Evolutionary conservation across 73 alveolate genomes (phyloP).

Genomic region (Tetrahymena malaccensis): DNA sequence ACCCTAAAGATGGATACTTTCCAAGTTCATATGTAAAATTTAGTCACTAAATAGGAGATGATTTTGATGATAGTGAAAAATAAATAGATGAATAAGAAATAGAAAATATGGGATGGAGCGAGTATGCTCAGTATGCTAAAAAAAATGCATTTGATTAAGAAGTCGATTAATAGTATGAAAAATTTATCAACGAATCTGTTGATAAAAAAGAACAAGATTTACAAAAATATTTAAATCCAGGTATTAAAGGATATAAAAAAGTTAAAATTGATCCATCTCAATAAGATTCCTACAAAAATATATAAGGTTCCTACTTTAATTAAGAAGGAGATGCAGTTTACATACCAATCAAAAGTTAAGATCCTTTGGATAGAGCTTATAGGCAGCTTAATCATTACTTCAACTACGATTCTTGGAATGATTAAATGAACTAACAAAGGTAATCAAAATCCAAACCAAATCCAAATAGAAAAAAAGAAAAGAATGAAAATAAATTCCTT

Average conservation of each 20-base stretch:
- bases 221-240: not conserved
- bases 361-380: not conserved
- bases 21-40: not conserved
- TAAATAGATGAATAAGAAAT: not conserved
- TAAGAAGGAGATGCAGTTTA: not conserved
- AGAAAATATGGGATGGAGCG: not conserved
- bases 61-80: not conserved
- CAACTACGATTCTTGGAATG: not conserved
- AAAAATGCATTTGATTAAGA: not conserved
- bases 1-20: not conserved
- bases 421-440: not conserved
- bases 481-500: not conserved
- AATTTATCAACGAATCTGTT: not conserved
- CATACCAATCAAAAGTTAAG: not conserved
- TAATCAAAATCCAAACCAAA: not conserved
- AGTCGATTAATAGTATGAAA: not conserved
- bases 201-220: not conserved
- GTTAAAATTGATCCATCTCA: not conserved
- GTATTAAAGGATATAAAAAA: not conserved
- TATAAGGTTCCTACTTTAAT: not conserved
- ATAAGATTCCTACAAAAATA: not conserved
- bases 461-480: not conserved
- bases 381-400: not conserved
- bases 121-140: not conserved
- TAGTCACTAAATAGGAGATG: not conserved